Base-by-base conservation (phyloP, 345 rosid genomes). In the Erucastrum elatum region DNA sequence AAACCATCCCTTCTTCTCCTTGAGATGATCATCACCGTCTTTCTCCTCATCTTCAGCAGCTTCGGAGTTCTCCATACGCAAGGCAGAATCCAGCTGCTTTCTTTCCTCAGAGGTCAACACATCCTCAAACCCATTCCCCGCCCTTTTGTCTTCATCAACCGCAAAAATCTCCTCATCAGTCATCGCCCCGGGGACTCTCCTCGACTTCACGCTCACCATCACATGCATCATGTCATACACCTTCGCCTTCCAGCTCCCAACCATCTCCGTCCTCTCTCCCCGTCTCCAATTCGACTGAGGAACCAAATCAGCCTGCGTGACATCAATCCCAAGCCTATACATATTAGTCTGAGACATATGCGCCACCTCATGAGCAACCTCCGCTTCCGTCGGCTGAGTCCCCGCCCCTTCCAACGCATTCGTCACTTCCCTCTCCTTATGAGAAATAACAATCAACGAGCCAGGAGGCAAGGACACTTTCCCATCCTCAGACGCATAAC, bases 341-440 rank as follows among this genome's bases (percentile, higher is more conserved):
- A 93, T 93, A 75, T 91, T 96, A 80, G 99, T 96, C 86, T 93
- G 94, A 46, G 60, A 68, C 72, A 68, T 76, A 8, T 67, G 51
- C 31, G 39, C 39, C 37, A 68, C 72, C 8, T 68, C 72, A 27
- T 91, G 95, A 68, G 96, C 89, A 72, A 96, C 96, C 82, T 93
- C 98, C 8, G 96, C 87, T 72, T 96, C 97, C 8, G 97, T 93
- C 3, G 98, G 97, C 75, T 89, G 94, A 4, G 92, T 85, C 67
- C 99, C 98, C 34, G 97, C 99, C 73, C 98, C 98, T 81, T 96
- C 99, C 87, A 93, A 82, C 59, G 98, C 98, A 82, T 96, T 93
- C 4, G 96, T 93, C 68, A 93, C 85, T 84, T 93, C 96, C 79
- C 93, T 93, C 74, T 96, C 98, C 89, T 91, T 96, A 46, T 96